Percentiles rank a stretch among this genome's conserved stretches.
phyloP scores from a whole-genome alignment of 768 basidiomycete species.

The Trametes meyenii region DNA sequence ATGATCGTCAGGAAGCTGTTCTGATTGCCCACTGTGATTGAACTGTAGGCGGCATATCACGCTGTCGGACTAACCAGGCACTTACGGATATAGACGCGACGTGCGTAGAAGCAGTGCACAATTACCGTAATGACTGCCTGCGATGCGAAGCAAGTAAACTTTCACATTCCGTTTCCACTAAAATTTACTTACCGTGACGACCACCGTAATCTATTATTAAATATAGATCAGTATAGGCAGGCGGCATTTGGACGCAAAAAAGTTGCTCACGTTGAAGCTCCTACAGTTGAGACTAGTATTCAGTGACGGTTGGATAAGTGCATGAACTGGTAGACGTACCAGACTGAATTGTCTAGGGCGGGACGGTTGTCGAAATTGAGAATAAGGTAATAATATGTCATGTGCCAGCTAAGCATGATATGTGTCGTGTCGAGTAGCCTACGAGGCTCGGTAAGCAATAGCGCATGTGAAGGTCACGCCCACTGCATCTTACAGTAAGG shows the following conservation, averaged over 20 bases:
- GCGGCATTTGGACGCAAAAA: not conserved
- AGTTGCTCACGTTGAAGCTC: slow-evolving; percentile 17
- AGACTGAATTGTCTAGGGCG: slow-evolving; percentile 14
- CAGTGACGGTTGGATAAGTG: not conserved
- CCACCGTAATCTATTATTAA: not conserved
- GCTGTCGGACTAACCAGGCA: not conserved
- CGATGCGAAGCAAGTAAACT: not conserved
- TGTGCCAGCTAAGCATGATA: slow-evolving; percentile 18
- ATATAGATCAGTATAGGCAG: not conserved
- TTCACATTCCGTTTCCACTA: not conserved
- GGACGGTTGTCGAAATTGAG: slow-evolving; percentile 17
- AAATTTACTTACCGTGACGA: not conserved
- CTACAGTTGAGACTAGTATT: not conserved
- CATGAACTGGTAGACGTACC: not conserved
- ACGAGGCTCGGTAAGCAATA: too few species aligned
- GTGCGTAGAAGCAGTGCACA: slow-evolving; percentile 22
- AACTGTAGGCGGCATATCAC: not conserved
- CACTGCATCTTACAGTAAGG: slow-evolving; percentile 2
- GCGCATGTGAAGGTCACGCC: not conserved
- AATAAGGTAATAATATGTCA: slow-evolving; percentile 23
- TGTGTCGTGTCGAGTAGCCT: slow-evolving; percentile 17
- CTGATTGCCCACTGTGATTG: not conserved
- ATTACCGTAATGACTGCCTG: slow-evolving; percentile 19
- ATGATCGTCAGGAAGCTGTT: not conserved
- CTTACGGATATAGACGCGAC: slow-evolving; percentile 14